Conservation (phyloP, 139 green algal species). For the Edaphochlamys debaryana region DNA sequence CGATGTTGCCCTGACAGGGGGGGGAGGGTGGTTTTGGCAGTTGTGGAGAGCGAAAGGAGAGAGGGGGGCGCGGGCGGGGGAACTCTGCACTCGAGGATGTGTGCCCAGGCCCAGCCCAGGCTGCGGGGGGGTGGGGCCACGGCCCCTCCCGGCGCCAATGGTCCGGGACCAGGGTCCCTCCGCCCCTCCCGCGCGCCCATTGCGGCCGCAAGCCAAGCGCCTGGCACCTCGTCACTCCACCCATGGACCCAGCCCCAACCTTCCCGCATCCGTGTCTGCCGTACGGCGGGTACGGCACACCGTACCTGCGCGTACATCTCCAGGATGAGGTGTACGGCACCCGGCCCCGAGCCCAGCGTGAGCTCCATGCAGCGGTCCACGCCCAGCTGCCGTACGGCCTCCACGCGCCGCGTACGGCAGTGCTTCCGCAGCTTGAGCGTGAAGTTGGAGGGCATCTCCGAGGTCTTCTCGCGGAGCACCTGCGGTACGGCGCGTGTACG, state of each 20-base stretch:
- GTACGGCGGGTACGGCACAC: too few species aligned
- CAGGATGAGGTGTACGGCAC: constrained; percentile 90
- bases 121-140: background rate
- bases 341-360: constrained; percentile 88
- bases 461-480: constrained; percentile 72
- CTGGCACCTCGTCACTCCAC: too few species aligned
- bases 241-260: too few species aligned
- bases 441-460: constrained; percentile 90
- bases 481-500: constrained; percentile 38
- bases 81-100: too few species aligned
- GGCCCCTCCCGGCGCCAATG: too few species aligned
- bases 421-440: constrained; percentile 98
- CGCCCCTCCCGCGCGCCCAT: too few species aligned
- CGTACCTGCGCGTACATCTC: constrained; percentile 68
- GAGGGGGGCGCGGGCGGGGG: background rate
- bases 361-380: constrained; percentile 96
- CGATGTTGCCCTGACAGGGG: constrained; percentile 89
- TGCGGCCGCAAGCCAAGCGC: too few species aligned
- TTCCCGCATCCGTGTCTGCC: too few species aligned
- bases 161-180: too few species aligned
- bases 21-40: too few species aligned
- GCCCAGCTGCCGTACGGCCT: constrained; percentile 91
- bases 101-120: too few species aligned
- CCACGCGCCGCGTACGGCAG: constrained; percentile 87
- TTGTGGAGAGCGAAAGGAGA: background rate